Conservation (phyloP, 2,329 filamentous ascomycete genomes). For the Catunica adiposa region DNA sequence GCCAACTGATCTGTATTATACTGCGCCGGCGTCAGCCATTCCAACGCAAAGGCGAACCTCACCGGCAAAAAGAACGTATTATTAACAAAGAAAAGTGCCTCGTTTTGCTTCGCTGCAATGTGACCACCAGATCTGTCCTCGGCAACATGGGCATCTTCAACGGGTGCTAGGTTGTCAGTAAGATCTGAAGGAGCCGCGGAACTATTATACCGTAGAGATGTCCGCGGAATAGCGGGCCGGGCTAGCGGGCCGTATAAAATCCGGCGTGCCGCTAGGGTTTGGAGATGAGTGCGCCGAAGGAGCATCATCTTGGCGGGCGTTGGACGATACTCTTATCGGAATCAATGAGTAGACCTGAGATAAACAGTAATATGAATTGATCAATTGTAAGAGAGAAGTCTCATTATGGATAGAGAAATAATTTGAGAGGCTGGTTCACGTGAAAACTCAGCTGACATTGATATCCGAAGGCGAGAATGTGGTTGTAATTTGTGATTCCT, state of each 20-base stretch:
- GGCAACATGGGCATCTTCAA: constrained; percentile 19
- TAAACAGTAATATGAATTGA: not conserved
- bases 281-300: constrained; percentile 9
- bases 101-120: constrained; percentile 57
- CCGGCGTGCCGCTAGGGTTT: not conserved
- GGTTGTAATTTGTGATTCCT: too few species aligned
- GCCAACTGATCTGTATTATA: constrained; percentile 25
- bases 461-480: not conserved
- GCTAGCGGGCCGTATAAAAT: too few species aligned
- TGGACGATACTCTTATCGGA: not conserved
- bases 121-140: constrained; percentile 60
- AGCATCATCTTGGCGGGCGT: constrained; percentile 8
- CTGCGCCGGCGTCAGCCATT: constrained; percentile 12
- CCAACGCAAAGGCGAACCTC: constrained; percentile 8
- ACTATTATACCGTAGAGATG: not conserved
- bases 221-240: not conserved
- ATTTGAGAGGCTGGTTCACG: not conserved
- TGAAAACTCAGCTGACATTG: not conserved
- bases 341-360: not conserved
- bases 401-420: too few species aligned
- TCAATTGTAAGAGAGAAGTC: not conserved
- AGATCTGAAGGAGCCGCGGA: not conserved
- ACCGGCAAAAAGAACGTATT: constrained; percentile 32
- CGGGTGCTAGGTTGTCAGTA: constrained; percentile 2
- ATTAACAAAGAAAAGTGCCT: constrained; percentile 79